These are phyloP conservation scores for Cercospora sp. DNA, from an alignment of 2,329 filamentous ascomycete species.

Conservation along the genomic window DNA sequence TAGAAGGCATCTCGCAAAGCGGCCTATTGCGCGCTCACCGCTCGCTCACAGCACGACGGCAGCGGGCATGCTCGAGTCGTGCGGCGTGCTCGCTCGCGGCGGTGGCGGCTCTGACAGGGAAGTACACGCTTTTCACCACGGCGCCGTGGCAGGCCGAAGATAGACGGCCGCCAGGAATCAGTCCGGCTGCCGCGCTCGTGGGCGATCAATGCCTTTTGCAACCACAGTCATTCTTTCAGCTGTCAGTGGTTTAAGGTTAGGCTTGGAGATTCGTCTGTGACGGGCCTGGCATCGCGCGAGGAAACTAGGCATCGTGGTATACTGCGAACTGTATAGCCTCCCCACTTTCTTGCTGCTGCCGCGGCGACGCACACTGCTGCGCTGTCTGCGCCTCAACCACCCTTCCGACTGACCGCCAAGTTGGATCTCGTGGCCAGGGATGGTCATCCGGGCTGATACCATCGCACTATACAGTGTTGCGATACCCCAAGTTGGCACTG, in stretches of 20 bases:
- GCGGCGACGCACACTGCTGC: not conserved
- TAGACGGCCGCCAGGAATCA: slow-evolving; percentile 1
- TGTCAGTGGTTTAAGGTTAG: slow-evolving; percentile 28
- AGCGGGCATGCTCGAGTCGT: not conserved
- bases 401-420: not conserved
- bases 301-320: slow-evolving; percentile 19
- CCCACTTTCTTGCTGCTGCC: slow-evolving; percentile 1
- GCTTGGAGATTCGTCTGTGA: slow-evolving; percentile 19
- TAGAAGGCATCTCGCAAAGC: not conserved
- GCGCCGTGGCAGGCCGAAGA: not conserved
- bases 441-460: not conserved
- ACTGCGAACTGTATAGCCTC: slow-evolving; percentile 11
- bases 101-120: not conserved
- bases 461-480: slow-evolving; percentile 20
- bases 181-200: slow-evolving; percentile 3
- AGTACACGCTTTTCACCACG: not conserved
- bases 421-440: slow-evolving; percentile 8
- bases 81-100: not conserved
- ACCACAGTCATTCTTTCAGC: slow-evolving; percentile 4
- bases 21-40: not conserved
- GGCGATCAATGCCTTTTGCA: slow-evolving; percentile 6
- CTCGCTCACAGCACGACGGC: not conserved
- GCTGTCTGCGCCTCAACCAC: not conserved
- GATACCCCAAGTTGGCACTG: slow-evolving; percentile 25
- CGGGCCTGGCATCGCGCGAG: slow-evolving; percentile 14